phyloP scores from a whole-genome alignment of 208 protist species.

The Porcisia hertigi region DNA sequence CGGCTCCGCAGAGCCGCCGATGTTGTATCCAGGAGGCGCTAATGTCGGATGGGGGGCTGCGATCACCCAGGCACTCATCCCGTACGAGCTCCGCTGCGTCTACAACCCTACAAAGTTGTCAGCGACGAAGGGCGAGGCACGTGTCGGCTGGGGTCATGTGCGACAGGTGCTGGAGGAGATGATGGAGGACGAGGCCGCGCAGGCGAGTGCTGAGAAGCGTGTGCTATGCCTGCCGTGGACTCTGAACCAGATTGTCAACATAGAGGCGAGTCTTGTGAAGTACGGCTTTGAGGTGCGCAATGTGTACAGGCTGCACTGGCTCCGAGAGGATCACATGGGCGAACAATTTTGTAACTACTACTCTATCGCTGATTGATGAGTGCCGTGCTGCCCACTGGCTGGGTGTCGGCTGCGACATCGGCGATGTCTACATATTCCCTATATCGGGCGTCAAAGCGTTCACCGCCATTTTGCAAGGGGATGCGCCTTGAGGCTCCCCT shows the following conservation, averaged over 20 bases:
- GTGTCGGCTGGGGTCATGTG: slow-evolving; percentile 74
- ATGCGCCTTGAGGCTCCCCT: background rate
- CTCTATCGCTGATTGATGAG: slow-evolving; percentile 16
- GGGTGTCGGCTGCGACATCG: background rate
- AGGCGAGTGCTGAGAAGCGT: slow-evolving; percentile 23
- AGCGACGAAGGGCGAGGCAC: slow-evolving; percentile 79
- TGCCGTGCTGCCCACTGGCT: background rate
- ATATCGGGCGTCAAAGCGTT: background rate
- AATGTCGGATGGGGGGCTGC: slow-evolving; percentile 45
- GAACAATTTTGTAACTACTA: slow-evolving; percentile 81
- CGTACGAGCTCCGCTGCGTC: slow-evolving; percentile 77
- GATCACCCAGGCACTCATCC: slow-evolving; percentile 51
- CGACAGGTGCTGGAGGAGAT: slow-evolving; percentile 70
- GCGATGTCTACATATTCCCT: background rate
- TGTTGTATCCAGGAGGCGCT: slow-evolving; percentile 74
- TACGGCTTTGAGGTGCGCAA: slow-evolving; percentile 72
- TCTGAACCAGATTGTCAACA: slow-evolving; percentile 83
- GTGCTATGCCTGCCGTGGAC: slow-evolving; percentile 87
- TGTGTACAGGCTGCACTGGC: slow-evolving; percentile 78
- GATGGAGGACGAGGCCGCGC: slow-evolving; percentile 6
- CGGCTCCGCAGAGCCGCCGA: slow-evolving; percentile 58
- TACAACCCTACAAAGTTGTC: slow-evolving; percentile 77
- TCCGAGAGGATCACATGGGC: slow-evolving; percentile 77
- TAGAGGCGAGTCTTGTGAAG: slow-evolving; percentile 87
- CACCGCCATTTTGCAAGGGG: background rate